These are phyloP conservation scores for Cladorrhinum sp. DNA, from an alignment of 2,329 filamentous ascomycete species.

Conservation along the genomic window DNA sequence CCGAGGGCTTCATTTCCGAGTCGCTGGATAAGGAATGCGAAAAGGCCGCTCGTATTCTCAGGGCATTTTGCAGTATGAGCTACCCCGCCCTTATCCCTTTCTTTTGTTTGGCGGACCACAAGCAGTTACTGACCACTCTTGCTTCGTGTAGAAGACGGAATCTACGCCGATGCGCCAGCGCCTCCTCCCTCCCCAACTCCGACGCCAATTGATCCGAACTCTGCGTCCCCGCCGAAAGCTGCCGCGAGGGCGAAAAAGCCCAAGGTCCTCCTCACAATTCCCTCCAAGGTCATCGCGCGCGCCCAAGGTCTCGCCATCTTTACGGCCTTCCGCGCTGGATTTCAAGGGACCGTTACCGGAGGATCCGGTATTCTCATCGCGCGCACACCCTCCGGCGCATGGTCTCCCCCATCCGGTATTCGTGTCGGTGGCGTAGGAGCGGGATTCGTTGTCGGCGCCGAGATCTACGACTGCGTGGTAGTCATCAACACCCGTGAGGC, in stretches of 20 bases:
- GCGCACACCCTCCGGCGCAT: constrained; percentile 61
- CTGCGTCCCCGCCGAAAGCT: constrained; percentile 24
- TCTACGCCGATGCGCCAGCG: constrained; percentile 41
- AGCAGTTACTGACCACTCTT: not conserved
- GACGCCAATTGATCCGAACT: constrained; percentile 11
- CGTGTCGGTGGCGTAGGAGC: constrained; percentile 76
- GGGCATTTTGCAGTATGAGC: constrained; percentile 76
- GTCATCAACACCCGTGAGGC: constrained; percentile 79
- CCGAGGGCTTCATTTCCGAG: constrained; percentile 81
- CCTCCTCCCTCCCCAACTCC: constrained; percentile 23
- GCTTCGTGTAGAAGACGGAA: constrained; percentile 45
- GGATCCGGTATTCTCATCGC: constrained; percentile 64
- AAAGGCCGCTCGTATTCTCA: constrained; percentile 81
- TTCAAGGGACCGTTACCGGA: constrained; percentile 63
- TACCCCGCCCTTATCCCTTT: not conserved
- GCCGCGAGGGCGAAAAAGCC: constrained; percentile 40
- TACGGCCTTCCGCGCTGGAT: constrained; percentile 65
- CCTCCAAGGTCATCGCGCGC: constrained; percentile 58
- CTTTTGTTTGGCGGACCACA: not conserved
- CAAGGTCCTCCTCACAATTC: constrained; percentile 51
- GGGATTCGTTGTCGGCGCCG: constrained; percentile 76
- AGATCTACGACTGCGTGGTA: constrained; percentile 86
- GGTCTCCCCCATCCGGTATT: constrained; percentile 81
- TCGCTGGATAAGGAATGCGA: constrained; percentile 86
- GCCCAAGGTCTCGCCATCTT: constrained; percentile 70